A percentile compares a stretch with the other conserved stretches of the same genome.
These are phyloP conservation scores for Lactuca saligna DNA, from an alignment of 129 eudicot genomes.

Conservation along the genomic window DNA sequence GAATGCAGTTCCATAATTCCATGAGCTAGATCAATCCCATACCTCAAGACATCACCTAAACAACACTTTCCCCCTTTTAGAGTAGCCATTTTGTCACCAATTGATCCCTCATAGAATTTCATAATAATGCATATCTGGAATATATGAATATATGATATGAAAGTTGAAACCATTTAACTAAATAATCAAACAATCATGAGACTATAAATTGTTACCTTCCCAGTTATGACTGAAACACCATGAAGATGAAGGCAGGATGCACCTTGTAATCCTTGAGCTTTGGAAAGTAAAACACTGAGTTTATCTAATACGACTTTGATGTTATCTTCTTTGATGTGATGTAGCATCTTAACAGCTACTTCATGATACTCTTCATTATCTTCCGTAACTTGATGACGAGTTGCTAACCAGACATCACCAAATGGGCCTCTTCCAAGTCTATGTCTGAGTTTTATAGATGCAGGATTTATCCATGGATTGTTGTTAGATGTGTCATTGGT, in stretches of 20 bases:
- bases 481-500: constrained; percentile 41
- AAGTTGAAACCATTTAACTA: neutral
- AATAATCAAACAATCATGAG: too few relatives aligned
- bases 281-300: constrained; percentile 49
- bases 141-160: neutral
- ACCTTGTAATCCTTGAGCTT: constrained; percentile 55
- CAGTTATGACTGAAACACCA: constrained; percentile 67
- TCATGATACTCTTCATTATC: constrained; percentile 78
- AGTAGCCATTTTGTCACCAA: constrained; percentile 79
- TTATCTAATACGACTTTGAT: constrained; percentile 54
- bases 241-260: constrained; percentile 68
- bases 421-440: constrained; percentile 86
- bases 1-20: constrained; percentile 77
- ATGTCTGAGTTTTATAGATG: constrained; percentile 71
- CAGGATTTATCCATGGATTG: constrained; percentile 79
- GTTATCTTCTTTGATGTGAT: constrained; percentile 71
- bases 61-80: constrained; percentile 71
- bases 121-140: constrained; percentile 78
- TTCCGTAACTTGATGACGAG: constrained; percentile 60
- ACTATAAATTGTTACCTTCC: constrained; percentile 48
- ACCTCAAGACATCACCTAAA: constrained; percentile 72
- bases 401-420: constrained; percentile 98
- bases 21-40: constrained; percentile 76
- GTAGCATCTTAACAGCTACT: constrained; percentile 87
- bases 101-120: constrained; percentile 91